Evolutionary conservation across 768 basidiomycete species (phyloP).

Genomic region (Suillus subaureus): DNA sequence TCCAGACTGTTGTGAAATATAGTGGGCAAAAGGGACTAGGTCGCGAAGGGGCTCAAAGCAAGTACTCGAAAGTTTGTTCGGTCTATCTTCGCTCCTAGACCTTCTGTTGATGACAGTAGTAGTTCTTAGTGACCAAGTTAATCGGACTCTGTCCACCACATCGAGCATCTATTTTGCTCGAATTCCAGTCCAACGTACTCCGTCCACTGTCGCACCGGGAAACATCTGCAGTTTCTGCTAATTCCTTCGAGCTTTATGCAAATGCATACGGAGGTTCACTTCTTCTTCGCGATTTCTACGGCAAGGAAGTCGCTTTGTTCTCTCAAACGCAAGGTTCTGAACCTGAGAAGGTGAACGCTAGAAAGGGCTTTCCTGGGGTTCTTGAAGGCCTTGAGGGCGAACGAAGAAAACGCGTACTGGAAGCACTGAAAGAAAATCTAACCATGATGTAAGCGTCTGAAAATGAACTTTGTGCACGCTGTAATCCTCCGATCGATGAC

Average conservation of each 20-base stretch:
- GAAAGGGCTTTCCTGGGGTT: conserved; percentile 67
- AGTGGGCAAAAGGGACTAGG: conserved; percentile 70
- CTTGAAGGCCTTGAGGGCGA: conserved; percentile 67
- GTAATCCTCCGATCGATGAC: conserved; percentile 3
- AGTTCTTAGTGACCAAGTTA: conserved; percentile 85
- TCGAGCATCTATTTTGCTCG: conserved; percentile 72
- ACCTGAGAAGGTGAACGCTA: conserved; percentile 63
- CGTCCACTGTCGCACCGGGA: conserved; percentile 83
- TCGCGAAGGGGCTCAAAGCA: conserved; percentile 86
- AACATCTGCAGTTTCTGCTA: conserved; percentile 59
- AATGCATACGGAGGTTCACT: conserved; percentile 83
- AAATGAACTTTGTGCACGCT: background rate
- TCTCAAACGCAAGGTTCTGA: conserved; percentile 53
- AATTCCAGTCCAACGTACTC: conserved; percentile 77
- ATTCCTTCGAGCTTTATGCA: conserved; percentile 85
- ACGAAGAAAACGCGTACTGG: conserved; percentile 65
- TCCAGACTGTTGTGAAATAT: conserved; percentile 80
- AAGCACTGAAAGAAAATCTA: conserved; percentile 73
- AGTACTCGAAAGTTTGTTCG: conserved; percentile 80
- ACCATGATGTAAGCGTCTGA: conserved; percentile 61
- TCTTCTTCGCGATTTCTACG: conserved; percentile 86
- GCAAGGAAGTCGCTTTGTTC: conserved; percentile 83
- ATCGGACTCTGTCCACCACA: conserved; percentile 75
- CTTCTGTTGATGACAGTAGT: conserved; percentile 4
- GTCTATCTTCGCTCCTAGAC: background rate